Evolutionary conservation across 176 grass and related monocot genomes (phyloP), one percentile per base, ranked within the genome.

Genomic region (Thinopyrum elongatum): DNA sequence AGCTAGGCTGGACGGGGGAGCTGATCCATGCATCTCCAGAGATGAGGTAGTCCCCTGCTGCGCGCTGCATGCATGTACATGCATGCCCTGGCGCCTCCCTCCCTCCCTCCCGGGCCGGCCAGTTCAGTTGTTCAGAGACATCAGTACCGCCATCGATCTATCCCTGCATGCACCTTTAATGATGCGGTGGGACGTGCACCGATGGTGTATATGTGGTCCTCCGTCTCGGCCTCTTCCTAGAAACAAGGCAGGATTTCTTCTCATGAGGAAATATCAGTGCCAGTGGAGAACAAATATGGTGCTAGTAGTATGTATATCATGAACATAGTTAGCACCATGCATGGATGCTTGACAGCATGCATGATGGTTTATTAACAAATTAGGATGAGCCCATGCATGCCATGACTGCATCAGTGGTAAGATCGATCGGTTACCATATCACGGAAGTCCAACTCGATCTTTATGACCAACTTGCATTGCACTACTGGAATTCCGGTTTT

Each of bases 11-110:
- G 72, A 17, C 22, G 71, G 22, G 36, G 34, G 38, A 8, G 83
- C 38, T 76, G 71, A 76, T 51, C 26, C 79, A 44, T 49, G 8
- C 80, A 47, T 49, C 28, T 82, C 42, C 27, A 82, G 59, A 80
- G 78, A 80, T 81, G 79, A 81, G 41, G 80, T 41, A 76, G 71
- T 84, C 58, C 58, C 70, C 36, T 15, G 78, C 82, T 74, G 17
- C 33, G 10, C 3, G 7, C 78, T 22, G 61, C 25, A 28, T 74
- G 55, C 68, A 82, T 64, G 70, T 2, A 29, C 31, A 29, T 19
- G 25, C 62, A 53, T 62, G 67, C 30, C 81, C 73, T 83, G 81
- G 10, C 30, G 5, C 35, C 65, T 7, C 19, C 44, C 49, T 53
- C 38, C 42, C 42, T 46, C 55, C 55, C 55, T 13, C 42, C 42